Evolutionary conservation across 148 eudicot species (phyloP).

Genomic region (Hydrangea macrophylla): DNA sequence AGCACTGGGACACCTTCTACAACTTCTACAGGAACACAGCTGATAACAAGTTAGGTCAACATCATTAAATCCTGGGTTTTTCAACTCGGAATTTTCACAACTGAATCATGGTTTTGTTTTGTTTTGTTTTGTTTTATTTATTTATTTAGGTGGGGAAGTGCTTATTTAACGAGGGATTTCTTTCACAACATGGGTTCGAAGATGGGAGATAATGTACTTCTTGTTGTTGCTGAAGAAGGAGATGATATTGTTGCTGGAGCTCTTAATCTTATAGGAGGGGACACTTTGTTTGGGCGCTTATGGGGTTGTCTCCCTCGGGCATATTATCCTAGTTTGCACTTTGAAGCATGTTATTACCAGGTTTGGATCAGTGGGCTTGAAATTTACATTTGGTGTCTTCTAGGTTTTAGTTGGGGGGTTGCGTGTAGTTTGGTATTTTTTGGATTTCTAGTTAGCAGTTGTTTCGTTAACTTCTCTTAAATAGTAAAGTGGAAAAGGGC

Average conservation of each 20-base stretch:
- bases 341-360: slow-evolving; percentile 99
- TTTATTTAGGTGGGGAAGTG: slow-evolving; percentile 87
- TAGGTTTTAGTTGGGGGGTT: no score
- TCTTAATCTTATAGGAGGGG: slow-evolving; percentile 93
- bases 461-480: no score
- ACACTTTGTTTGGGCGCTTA: slow-evolving; percentile 79
- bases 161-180: slow-evolving; percentile 92
- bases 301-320: slow-evolving; percentile 89
- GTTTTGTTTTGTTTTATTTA: no score
- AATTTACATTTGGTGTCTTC: no score
- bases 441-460: no score
- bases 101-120: slow-evolving; percentile 5
- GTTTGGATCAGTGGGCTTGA: slow-evolving; percentile 25
- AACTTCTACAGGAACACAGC: slow-evolving; percentile 92
- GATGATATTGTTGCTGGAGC: slow-evolving; percentile 87
- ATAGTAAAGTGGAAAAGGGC: no score
- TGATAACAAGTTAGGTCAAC: slow-evolving; percentile 73
- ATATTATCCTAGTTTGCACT: slow-evolving; percentile 88
- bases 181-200: slow-evolving; percentile 91
- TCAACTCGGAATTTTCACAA: not conserved
- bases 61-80: not conserved
- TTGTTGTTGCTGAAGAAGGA: slow-evolving; percentile 81
- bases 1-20: slow-evolving; percentile 95
- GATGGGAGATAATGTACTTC: slow-evolving; percentile 87
- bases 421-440: no score